Base-by-base conservation (phyloP, 176 grass and related monocot genomes). In the Metroxylon sagu region DNA sequence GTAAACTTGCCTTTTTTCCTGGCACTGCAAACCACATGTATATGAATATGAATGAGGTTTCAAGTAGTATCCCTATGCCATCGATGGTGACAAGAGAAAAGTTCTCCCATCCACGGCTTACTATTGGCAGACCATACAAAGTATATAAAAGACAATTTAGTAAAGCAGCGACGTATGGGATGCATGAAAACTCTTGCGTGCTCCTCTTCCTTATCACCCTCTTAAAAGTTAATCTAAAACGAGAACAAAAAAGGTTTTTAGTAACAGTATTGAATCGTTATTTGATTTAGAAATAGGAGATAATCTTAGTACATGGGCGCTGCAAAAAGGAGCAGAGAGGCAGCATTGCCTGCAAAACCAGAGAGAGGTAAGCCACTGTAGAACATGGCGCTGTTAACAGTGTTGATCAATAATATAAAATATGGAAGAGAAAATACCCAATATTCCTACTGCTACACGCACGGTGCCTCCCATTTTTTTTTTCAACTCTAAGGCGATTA, bases 91-190 rank as follows among this genome's bases (percentile, higher is more conserved):
- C 67, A 14, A 85, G 59, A 16, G 74, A 67, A 25, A 84, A 49
- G 65, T 94, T 94, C 51, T 94, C 89, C 84, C 84, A 85, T 55
- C 75, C 67, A 19, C 4, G 52, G 75, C 89, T 94, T 62, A 94
- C 84, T 6, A 85, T 56, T 0, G 89, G 84, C 53, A 85, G 17
- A 25, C 89, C 65, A 7, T 94, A 94, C 89, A 84, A 94, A 53
- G 63, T 64, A 67, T 81, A 94, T 1, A 53, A 60, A 21, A 94
- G 84, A 64, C 71, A 52, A 52, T 79, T 88, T 49, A 94, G 74
- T 26, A 79, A 29, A 55, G 84, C 16, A 56, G 79, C 65, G 21
- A 82, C 56, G 16, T 94, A 85, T 1, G 89, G 89, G 56, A 94
- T 49, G 67, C 84, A 81, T 25, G 89, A 94, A 54, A 79, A 94